Percentiles rank a stretch among this genome's conserved stretches.
These are phyloP conservation scores for Magnusiomyces suaveolens DNA, from an alignment of 1,139 yeast genomes.

Conservation along the genomic window DNA sequence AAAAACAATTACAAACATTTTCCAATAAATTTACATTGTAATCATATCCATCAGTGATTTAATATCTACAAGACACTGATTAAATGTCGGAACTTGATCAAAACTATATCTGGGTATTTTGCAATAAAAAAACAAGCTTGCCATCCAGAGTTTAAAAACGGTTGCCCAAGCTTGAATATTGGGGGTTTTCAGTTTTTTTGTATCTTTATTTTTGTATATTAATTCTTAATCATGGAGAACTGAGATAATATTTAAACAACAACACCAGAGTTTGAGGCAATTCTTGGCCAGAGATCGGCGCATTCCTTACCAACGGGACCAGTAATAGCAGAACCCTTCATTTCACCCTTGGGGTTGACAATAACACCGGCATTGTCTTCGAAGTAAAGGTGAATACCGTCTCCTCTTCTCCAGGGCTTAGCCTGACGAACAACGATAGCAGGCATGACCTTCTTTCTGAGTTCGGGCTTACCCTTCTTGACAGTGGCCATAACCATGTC, in stretches of 20 bases:
- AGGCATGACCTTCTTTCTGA: slow-evolving; percentile 99
- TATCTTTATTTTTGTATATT: not conserved
- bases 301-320: slow-evolving; percentile 99
- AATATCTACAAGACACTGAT: too few relatives aligned
- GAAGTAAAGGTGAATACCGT: slow-evolving; percentile 98
- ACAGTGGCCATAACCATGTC: slow-evolving; percentile 99
- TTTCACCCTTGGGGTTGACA: slow-evolving; percentile 99
- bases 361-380: slow-evolving; percentile 99
- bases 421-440: slow-evolving; percentile 99
- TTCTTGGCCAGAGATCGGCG: slow-evolving; percentile 99
- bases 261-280: slow-evolving; percentile 99
- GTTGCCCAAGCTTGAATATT: too few relatives aligned
- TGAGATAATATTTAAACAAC: slow-evolving; percentile 67
- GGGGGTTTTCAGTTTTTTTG: not conserved
- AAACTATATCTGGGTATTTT: too few relatives aligned
- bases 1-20: too few relatives aligned
- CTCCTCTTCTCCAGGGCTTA: slow-evolving; percentile 99
- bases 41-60: too few relatives aligned
- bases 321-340: slow-evolving; percentile 99
- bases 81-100: too few relatives aligned
- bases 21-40: too few relatives aligned
- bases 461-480: slow-evolving; percentile 99
- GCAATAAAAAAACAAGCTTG: too few relatives aligned
- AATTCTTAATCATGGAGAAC: too few relatives aligned
- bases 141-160: too few relatives aligned